Conservation (phyloP, 371 early-diverging fungal genomes). For the Choanephora cucurbitarum region DNA sequence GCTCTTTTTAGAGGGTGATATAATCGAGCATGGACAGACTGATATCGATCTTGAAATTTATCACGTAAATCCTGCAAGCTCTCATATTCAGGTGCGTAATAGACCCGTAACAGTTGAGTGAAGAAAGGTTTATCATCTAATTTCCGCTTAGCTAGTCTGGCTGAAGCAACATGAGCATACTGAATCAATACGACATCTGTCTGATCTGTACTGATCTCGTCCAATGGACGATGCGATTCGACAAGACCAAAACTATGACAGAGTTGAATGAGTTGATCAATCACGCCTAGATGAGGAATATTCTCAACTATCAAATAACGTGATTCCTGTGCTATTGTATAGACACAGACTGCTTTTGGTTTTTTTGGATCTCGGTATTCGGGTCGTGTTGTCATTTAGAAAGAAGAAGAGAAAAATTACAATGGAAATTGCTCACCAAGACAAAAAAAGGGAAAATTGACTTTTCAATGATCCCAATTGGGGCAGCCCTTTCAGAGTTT, state of each 20-base stretch:
- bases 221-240: constrained; percentile 29
- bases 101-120: constrained; percentile 37
- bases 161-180: constrained; percentile 25
- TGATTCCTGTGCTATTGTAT: constrained; percentile 57
- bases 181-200: constrained; percentile 40
- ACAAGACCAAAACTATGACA: constrained; percentile 40
- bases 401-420: constrained; percentile 5
- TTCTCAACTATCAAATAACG: constrained; percentile 53
- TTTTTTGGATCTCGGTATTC: constrained; percentile 38
- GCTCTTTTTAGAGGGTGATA: too few species aligned
- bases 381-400: constrained; percentile 13
- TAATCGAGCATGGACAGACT: neutral
- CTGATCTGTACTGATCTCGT: constrained; percentile 33
- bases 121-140: constrained; percentile 52
- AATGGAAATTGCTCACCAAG: too few species aligned
- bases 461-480: too few species aligned
- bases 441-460: too few species aligned
- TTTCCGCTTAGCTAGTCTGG: constrained; percentile 47
- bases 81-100: constrained; percentile 57
- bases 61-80: constrained; percentile 47
- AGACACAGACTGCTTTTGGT: constrained; percentile 50
- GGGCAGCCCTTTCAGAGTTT: too few species aligned
- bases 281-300: constrained; percentile 41
- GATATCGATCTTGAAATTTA: constrained; percentile 42
- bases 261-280: constrained; percentile 33